Conservation (phyloP, 2,329 filamentous ascomycete species). For the Fusarium proliferatum region DNA sequence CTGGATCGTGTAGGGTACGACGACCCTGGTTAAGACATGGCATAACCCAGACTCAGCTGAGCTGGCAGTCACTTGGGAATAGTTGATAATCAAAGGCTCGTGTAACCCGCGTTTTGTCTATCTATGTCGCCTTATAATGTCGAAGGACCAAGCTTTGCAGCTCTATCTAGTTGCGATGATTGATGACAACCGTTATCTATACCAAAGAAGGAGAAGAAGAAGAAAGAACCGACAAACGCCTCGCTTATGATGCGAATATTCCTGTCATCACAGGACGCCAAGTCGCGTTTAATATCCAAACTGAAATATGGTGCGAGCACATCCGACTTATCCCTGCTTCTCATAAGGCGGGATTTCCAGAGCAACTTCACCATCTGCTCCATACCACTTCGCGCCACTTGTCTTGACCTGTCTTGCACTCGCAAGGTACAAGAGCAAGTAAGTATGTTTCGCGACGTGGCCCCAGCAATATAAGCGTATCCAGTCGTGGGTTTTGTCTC, state of each 20-base stretch:
- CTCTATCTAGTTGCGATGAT: background rate
- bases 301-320: background rate
- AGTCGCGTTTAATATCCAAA: background rate
- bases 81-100: background rate
- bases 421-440: slow-evolving; percentile 78
- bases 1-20: slow-evolving; percentile 16
- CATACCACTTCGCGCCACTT: slow-evolving; percentile 73
- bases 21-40: slow-evolving; percentile 1
- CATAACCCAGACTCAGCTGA: background rate
- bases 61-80: slow-evolving; percentile 1
- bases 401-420: slow-evolving; percentile 71
- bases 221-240: slow-evolving; percentile 26
- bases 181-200: background rate
- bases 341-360: slow-evolving; percentile 51
- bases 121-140: background rate
- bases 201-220: background rate
- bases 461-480: slow-evolving; percentile 84
- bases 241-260: slow-evolving; percentile 16
- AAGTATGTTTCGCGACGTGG: slow-evolving; percentile 76
- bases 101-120: background rate
- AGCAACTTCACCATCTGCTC: slow-evolving; percentile 67
- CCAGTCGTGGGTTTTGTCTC: slow-evolving; percentile 53
- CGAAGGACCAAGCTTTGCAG: background rate
- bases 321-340: slow-evolving; percentile 17
- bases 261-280: background rate